Percentiles rank a stretch among this genome's conserved stretches.
Conservation (phyloP, 192 early-diverging fungal genomes). For the Martensiomyces pterosporus region DNA sequence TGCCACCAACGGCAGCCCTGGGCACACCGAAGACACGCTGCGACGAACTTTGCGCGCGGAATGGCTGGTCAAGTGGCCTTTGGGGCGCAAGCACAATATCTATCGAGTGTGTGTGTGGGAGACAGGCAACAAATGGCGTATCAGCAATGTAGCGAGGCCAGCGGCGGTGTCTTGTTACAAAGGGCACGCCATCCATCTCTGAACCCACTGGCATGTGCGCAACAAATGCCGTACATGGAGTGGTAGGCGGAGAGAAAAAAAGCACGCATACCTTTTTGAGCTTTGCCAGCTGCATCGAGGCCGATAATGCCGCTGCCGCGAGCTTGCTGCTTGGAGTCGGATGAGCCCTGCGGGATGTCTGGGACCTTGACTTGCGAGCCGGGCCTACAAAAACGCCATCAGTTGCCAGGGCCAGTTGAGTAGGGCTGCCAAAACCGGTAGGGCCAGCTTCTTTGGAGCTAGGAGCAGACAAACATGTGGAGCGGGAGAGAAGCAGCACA, state of each 20-base stretch:
- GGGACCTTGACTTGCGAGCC: constrained; percentile 31
- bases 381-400: constrained; percentile 18
- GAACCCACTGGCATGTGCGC: too few relatives aligned
- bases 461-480: neutral
- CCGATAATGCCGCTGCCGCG: constrained; percentile 18
- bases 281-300: constrained; percentile 16
- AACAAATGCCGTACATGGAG: too few relatives aligned
- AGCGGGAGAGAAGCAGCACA: neutral
- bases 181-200: too few relatives aligned
- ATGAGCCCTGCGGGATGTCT: constrained; percentile 7
- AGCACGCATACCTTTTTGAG: constrained; percentile 10
- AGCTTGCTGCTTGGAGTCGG: constrained; percentile 2
- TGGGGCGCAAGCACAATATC: constrained; percentile 1
- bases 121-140: too few relatives aligned
- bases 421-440: too few relatives aligned
- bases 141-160: too few relatives aligned
- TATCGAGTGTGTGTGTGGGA: too few relatives aligned
- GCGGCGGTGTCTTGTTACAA: too few relatives aligned
- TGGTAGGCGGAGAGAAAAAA: too few relatives aligned
- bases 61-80: neutral
- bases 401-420: neutral
- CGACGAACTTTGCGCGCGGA: constrained; percentile 6
- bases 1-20: too few relatives aligned
- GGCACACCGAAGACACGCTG: constrained; percentile 8
- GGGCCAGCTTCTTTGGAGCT: too few relatives aligned